Evolutionary conservation across 2,329 filamentous ascomycete genomes (phyloP), one percentile per base, ranked within the genome.

Genomic region (Scedosporium dehoogii): DNA sequence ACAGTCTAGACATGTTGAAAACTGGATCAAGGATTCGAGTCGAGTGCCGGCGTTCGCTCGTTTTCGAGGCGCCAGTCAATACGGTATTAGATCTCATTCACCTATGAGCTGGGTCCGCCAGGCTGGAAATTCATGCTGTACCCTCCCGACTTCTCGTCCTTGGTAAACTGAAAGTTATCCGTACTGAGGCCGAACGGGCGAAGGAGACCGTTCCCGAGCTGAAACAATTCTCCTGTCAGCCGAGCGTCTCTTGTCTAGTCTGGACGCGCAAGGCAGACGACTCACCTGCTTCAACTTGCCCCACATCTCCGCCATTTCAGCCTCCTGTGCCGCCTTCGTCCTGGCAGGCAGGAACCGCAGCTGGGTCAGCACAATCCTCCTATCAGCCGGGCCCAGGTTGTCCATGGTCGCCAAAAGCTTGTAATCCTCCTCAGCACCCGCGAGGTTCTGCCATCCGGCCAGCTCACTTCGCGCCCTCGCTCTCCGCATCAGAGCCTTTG

Each of bases 221-320:
- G 18, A 33, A 33, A 7, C 6, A 7, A 33, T 7, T 33, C 29
- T 33, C 29, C 29, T 10, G 29, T 33, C 29, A 33, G 29, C 29
- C 29, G 9, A 33, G 2, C 7, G 7, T 2, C 7, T 33, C 29
- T 33, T 33, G 29, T 33, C 29, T 33, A 25, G 51, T 23, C 5
- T 2, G 51, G 23, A 25, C 21, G 6, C 16, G n/a, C 14, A 14
- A 58, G 56, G 33, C 10, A 23, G 23, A 12, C 18, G 59, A 79
- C 83, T 76, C 67, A 86, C 84, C 68, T 88, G 86, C 72, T 96
- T 97, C 69, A 99, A 76, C 77, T 97, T 97, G 18, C 89, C 90
- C 92, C 96, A 96, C 92, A 97, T 97, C 76, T 99, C 93, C 2
- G 84, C 87, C 83, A 94, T 91, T 75, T 99, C 94, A 68, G 82